Evolutionary conservation across 352 stramenopile species (phyloP).

Genomic region (Nothophytophthora sp.): DNA sequence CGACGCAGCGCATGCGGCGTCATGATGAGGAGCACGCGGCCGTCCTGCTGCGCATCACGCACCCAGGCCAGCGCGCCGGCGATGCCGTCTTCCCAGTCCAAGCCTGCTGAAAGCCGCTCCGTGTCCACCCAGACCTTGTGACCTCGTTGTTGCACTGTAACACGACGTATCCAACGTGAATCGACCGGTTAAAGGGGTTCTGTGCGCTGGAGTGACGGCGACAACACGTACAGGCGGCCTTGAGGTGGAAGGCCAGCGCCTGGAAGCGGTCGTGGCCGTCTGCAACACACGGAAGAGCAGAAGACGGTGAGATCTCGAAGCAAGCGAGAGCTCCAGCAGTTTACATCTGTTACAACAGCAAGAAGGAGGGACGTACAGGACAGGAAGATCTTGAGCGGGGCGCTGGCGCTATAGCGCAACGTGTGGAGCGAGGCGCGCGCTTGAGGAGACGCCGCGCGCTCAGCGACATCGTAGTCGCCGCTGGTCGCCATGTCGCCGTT

Average conservation of each 20-base stretch:
- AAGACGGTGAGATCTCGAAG: not conserved
- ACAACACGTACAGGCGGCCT: constrained; percentile 44
- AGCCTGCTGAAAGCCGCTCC: constrained; percentile 63
- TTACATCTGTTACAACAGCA: too few species aligned
- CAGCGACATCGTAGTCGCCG: constrained; percentile 6
- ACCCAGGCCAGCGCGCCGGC: constrained; percentile 60
- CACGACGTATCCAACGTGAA: constrained; percentile 4
- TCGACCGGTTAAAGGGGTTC: not conserved
- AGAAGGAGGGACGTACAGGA: constrained; percentile 42
- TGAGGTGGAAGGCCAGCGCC: constrained; percentile 69
- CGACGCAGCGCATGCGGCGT: constrained; percentile 73
- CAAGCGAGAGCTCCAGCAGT: too few species aligned
- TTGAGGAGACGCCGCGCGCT: not conserved
- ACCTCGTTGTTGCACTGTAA: constrained; percentile 57
- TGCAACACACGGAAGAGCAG: constrained; percentile 9
- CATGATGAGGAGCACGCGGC: constrained; percentile 77
- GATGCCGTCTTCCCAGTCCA: constrained; percentile 83
- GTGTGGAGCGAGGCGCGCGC: constrained; percentile 7
- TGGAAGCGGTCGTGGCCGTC: constrained; percentile 79
- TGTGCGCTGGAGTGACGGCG: not conserved
- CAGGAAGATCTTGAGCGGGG: constrained; percentile 72
- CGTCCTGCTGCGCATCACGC: constrained; percentile 68
- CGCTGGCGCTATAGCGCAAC: constrained; percentile 43
- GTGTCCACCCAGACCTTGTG: constrained; percentile 77
- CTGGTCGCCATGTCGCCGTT: not conserved